Base-by-base conservation (phyloP, 768 basidiomycete genomes). In the Hygrophorus pudorinus region DNA sequence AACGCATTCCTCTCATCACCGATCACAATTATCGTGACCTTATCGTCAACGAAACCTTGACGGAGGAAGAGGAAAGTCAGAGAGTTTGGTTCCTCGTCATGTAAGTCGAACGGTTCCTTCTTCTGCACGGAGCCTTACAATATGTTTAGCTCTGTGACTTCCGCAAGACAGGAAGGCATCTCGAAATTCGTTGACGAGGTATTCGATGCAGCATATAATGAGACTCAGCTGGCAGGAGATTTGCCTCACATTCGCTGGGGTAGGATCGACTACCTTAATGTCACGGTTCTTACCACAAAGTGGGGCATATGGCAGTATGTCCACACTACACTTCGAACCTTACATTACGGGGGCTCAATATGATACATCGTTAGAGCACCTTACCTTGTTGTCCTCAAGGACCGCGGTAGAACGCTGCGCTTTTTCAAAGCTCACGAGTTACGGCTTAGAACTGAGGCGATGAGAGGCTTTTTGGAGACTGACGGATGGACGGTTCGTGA, bases 261-360 rank as follows among this genome's bases (percentile, higher is more conserved):
- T 41, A 78, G 91, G 48, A 78, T 94, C 46, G 88, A 93, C 65
- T 94, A 91, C 60, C 64, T 90, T 50, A 80, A 82, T 49, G 89
- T 92, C 50, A 90, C 86, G 3, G 63, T 70, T 42, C 61, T 91
- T 45, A 92, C 89, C 45, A 89, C 88, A 2, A 84, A 83, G 56
- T 94, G 91, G 91, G 67, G 59, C 29, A 60, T 93, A 38, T 92
- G 88, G 86, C 73, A 76, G 91, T 91, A 58, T 47, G 79, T 72
- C 20, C 13, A 31, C 32, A 50, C 0, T 46, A 40, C 40, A 8
- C 11, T 37, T 27, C 41, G n/a, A 18, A 35, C 8, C 12, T 16
- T 46, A 4, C 10, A 45, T 46, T 21, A 49, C 29, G 12, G 4
- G 14, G 6, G 38, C 44, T 35, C n/a, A 43, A 12, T 20, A 16